Evolutionary conservation across 2,329 filamentous ascomycete genomes (phyloP), one percentile per base, ranked within the genome.

Genomic region (Fusarium sulawesiense): DNA sequence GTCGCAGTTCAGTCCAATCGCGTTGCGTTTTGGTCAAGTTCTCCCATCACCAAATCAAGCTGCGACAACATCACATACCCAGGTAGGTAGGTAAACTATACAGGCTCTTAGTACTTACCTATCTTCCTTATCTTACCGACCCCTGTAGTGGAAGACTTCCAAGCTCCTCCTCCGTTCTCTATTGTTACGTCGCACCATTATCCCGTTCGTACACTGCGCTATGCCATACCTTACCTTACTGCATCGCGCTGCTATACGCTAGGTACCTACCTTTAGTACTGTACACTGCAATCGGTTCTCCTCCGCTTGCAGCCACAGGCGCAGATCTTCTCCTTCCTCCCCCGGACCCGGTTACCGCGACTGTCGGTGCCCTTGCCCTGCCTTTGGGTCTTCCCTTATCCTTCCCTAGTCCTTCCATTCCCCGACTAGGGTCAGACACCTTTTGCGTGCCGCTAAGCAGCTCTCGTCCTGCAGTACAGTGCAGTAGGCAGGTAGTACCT

Each of bases 241-340:
- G 23, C 45, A 29, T 34, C 32, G 48, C 37, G 16, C 30, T 48
- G 60, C 27, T 34, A 21, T 63, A 44, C 27, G 18, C n/a, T 40
- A 51, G 25, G 40, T 29, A 29, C 27, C 27, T 30, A 30, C 29
- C 29, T 30, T 13, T 32, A 56, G 54, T 61, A 61, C 60, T 50
- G 45, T 59, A 34, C 41, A 34, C 62, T 66, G 48, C 63, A 71
- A 71, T 71, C 56, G 64, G 46, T 68, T 27, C 51, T 57, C 59
- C 68, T 72, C 71, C 66, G 69, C 71, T 73, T 70, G 66, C 66
- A 73, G 70, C 71, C 64, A 72, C 69, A 49, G 64, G 68, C 70
- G 72, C 69, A 74, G 66, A 74, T 74, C 72, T 53, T 62, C 60
- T 74, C 63, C 59, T 54, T 68, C 56, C 62, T 64, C 56, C 65